Evolutionary conservation across 2,329 filamentous ascomycete genomes (phyloP).

Genomic region (Leptographium wingfieldii): DNA sequence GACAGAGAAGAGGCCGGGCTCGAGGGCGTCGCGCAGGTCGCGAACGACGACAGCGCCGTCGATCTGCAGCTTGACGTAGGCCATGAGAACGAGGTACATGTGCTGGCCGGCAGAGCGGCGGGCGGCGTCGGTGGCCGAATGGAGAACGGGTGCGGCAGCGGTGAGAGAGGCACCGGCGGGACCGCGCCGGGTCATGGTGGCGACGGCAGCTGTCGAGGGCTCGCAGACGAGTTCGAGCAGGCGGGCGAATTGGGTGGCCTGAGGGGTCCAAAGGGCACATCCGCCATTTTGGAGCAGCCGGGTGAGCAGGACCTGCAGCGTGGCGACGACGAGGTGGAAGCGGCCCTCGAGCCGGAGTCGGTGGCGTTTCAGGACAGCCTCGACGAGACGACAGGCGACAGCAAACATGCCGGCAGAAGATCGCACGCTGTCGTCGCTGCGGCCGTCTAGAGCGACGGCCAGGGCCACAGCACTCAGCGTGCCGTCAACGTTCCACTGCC

Average conservation of each 20-base stretch:
- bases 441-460: conserved; percentile 16
- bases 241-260: conserved; percentile 32
- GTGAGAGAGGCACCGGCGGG: neutral
- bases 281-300: conserved; percentile 31
- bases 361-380: conserved; percentile 44
- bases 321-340: conserved; percentile 43
- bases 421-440: conserved; percentile 1
- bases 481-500: conserved; percentile 45
- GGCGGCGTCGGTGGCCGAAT: conserved; percentile 47
- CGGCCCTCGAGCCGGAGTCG: conserved; percentile 49
- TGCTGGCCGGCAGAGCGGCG: conserved; percentile 48
- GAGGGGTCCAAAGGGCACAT: conserved; percentile 22
- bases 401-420: conserved; percentile 26
- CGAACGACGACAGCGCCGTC: conserved; percentile 34
- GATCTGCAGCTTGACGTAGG: conserved; percentile 49
- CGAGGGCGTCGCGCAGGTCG: conserved; percentile 40
- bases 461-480: conserved; percentile 33
- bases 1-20: conserved; percentile 45
- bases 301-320: conserved; percentile 42
- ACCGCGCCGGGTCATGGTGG: conserved; percentile 12
- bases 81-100: conserved; percentile 47
- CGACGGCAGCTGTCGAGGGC: conserved; percentile 42
- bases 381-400: conserved; percentile 39
- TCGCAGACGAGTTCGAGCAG: conserved; percentile 29
- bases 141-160: conserved; percentile 23